These are phyloP conservation scores for Clitopilus passeckerianus DNA, from an alignment of 768 basidiomycete species.

Conservation along the genomic window DNA sequence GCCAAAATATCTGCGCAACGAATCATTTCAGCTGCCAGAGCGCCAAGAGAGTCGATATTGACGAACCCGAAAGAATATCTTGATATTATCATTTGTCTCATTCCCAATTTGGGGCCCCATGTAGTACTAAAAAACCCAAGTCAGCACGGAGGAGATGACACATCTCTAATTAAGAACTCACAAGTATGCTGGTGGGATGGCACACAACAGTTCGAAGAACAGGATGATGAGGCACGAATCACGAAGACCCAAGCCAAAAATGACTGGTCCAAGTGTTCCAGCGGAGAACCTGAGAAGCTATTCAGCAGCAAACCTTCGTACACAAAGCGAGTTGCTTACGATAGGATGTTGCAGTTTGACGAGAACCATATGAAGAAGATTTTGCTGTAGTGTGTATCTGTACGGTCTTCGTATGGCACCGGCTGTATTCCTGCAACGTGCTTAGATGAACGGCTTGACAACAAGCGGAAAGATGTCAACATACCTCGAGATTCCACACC, in stretches of 20 bases:
- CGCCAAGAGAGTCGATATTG: background rate
- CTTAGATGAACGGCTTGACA: background rate
- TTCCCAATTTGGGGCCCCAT: slow-evolving; percentile 81
- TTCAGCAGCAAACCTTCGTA: background rate
- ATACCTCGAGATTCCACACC: slow-evolving; percentile 31
- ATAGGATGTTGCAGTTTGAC: slow-evolving; percentile 65
- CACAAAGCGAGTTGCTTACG: slow-evolving; percentile 21
- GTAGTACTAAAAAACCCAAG: slow-evolving; percentile 31
- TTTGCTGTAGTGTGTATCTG: slow-evolving; percentile 57
- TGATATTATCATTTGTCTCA: slow-evolving; percentile 83
- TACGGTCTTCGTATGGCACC: slow-evolving; percentile 49
- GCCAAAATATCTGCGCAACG: slow-evolving; percentile 51
- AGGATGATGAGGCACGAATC: slow-evolving; percentile 63
- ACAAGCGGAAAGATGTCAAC: background rate
- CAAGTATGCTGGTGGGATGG: slow-evolving; percentile 59
- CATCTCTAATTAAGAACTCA: slow-evolving; percentile 17
- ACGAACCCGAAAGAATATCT: slow-evolving; percentile 32
- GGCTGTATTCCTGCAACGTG: slow-evolving; percentile 44
- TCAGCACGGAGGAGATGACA: background rate
- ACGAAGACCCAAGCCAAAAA: slow-evolving; percentile 54
- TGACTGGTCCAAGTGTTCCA: slow-evolving; percentile 60
- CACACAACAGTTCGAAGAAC: slow-evolving; percentile 63
- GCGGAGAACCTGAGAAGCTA: slow-evolving; percentile 47
- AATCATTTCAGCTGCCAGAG: slow-evolving; percentile 4
- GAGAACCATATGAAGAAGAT: slow-evolving; percentile 80